Base-by-base conservation (phyloP, 306 rosid genomes). In the Biancaea sappan region DNA sequence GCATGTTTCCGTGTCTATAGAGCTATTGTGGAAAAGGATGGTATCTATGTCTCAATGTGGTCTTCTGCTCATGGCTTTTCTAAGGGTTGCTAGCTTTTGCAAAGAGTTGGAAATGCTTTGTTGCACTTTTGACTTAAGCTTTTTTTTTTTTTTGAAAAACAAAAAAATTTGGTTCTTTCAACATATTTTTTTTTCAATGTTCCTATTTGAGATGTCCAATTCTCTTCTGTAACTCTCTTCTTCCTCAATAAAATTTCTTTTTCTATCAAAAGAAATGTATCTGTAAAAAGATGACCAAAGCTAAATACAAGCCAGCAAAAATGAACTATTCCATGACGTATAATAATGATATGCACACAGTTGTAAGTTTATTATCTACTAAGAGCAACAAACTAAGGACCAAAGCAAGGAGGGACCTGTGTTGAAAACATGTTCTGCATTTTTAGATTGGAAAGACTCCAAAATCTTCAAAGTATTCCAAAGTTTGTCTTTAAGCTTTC, bases 371-470 rank as follows among this genome's bases (percentile, higher is more conserved):
- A 47, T 58, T 50, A 32, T 24, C 57, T 19, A 59, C 32, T 41
- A 25, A 64, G 69, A 25, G 66, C 35, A 59, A 40, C 52, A 47
- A 70, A 66, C 46, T 43, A 9, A 26, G 52, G 35, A 12, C 31
- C 71, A 52, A 48, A 52, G 61, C 43, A 78, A 69, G 25, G 70
- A 25, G 60, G 58, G 71, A 94, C 98, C 98, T 75, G 97, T 90
- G 84, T 80, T 81, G 82, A 94, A 94, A 43, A 94, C 96, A 64
- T 85, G 94, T 40, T 91, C 96, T 14, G 98, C 83, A 83, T 94
- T 94, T 76, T 87, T 88, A 6, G 80, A 71, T 80, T 94, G 98
- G 89, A 91, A 94, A 71, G 85, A 71, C 76, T 87, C 88, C 90
- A 94, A 80, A 67, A 32, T 8, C 84, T 71, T 87, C 84, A 90